Conservation (phyloP, 495 filamentous ascomycete species). For the Lindgomyces ingoldianus region DNA sequence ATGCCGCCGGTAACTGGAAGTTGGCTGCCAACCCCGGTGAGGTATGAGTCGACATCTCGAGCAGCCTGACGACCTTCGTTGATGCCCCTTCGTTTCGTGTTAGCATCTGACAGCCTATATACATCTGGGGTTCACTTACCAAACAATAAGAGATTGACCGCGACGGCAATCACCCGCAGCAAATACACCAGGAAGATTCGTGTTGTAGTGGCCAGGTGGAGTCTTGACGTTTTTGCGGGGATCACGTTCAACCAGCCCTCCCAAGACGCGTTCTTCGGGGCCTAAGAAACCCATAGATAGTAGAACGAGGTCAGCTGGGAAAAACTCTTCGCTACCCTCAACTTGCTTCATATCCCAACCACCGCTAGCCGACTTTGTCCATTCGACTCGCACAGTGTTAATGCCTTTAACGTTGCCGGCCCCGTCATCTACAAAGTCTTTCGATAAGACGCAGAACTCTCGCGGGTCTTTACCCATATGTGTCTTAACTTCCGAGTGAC, state of each 20-base stretch:
- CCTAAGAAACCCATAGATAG: conserved; percentile 99
- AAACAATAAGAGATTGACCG: conserved; percentile 96
- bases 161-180: conserved; percentile 96
- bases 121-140: conserved; percentile 58
- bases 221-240: conserved; percentile 98
- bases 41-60: conserved; percentile 89
- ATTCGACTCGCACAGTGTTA: conserved; percentile 96
- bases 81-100: conserved; percentile 70
- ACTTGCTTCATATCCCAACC: conserved; percentile 99
- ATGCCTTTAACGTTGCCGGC: conserved; percentile 89
- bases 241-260: conserved; percentile 87
- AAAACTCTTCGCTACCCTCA: conserved; percentile 92
- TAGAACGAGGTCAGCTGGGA: conserved; percentile 94
- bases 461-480: conserved; percentile 97
- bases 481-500: conserved; percentile 93
- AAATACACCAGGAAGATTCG: conserved; percentile 87
- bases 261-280: conserved; percentile 86
- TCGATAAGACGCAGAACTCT: conserved; percentile 98
- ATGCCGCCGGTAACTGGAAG: conserved; percentile 96
- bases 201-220: conserved; percentile 81
- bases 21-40: conserved; percentile 71
- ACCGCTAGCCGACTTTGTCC: conserved; percentile 85
- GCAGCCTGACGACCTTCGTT: conserved; percentile 95
- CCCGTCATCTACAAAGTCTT: conserved; percentile 95
- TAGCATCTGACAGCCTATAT: neutral